Evolutionary conservation across 768 basidiomycete species (phyloP).

Genomic region (Boletales sp.): DNA sequence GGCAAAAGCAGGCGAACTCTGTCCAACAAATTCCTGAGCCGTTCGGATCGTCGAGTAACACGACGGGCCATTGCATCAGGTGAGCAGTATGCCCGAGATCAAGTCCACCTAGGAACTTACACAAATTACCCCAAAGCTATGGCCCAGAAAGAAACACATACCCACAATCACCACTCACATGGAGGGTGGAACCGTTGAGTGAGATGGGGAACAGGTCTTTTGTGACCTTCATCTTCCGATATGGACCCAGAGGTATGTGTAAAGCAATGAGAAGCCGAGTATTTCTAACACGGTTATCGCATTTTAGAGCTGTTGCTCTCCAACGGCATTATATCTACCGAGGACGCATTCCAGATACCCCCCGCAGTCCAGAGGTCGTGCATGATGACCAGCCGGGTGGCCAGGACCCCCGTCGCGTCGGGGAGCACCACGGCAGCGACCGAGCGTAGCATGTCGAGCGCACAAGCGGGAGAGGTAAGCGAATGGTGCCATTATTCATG

Average conservation of each 20-base stretch:
- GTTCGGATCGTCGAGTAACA: slow-evolving; percentile 37
- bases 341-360: slow-evolving; percentile 20
- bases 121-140: slow-evolving; percentile 41
- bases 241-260: slow-evolving; percentile 49
- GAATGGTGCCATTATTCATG: neutral
- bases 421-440: no score
- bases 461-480: neutral
- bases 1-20: slow-evolving; percentile 38
- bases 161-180: slow-evolving; percentile 48
- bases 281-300: neutral
- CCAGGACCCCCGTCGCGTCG: slow-evolving; percentile 7
- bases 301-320: slow-evolving; percentile 46
- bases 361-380: slow-evolving; percentile 7
- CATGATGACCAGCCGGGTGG: slow-evolving; percentile 34
- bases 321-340: slow-evolving; percentile 46
- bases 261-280: neutral
- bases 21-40: slow-evolving; percentile 38
- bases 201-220: slow-evolving; percentile 39
- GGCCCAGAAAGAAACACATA: slow-evolving; percentile 40
- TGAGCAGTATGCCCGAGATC: slow-evolving; percentile 20
- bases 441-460: no score
- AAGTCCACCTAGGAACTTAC: neutral
- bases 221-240: slow-evolving; percentile 67
- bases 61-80: slow-evolving; percentile 49
- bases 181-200: slow-evolving; percentile 50